phyloP scores from a whole-genome alignment of 2,329 filamentous ascomycete species.

The Apiospora malaysiana region DNA sequence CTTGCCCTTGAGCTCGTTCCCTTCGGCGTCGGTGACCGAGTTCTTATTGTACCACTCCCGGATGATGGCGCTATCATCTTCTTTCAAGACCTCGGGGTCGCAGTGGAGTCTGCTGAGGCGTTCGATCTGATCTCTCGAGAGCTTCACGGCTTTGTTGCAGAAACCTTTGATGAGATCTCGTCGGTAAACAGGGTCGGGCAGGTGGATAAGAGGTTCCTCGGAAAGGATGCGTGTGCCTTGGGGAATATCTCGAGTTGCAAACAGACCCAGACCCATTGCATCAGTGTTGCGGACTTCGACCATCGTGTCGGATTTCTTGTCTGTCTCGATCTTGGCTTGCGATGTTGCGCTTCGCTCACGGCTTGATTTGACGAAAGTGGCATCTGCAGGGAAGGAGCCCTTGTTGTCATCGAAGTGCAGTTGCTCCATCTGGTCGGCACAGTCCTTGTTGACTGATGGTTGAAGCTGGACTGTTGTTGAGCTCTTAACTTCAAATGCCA shows the following conservation, averaged over 20 bases:
- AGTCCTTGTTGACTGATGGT: neutral
- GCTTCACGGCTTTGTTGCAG: neutral
- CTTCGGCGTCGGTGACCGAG: neutral
- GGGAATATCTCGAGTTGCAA: slow-evolving; percentile 1
- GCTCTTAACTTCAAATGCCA: too few species aligned
- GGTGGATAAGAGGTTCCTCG: neutral
- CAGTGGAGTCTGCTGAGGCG: neutral
- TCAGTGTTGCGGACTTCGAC: neutral
- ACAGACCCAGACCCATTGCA: neutral
- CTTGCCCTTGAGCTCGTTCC: neutral
- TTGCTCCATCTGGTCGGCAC: neutral
- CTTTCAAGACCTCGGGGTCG: neutral
- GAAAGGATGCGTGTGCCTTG: slow-evolving; percentile 2
- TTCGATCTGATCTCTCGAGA: neutral
- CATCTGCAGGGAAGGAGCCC: neutral
- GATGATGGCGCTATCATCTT: neutral
- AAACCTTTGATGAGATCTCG: neutral
- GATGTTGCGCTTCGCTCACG: neutral
- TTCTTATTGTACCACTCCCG: neutral
- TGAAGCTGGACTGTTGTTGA: neutral
- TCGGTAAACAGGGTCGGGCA: neutral
- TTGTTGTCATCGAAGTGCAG: neutral
- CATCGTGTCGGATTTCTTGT: neutral
- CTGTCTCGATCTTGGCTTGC: neutral
- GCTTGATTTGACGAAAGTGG: neutral